Base-by-base conservation (phyloP, 2,329 filamentous ascomycete species). In the Pyricularia sp. region DNA sequence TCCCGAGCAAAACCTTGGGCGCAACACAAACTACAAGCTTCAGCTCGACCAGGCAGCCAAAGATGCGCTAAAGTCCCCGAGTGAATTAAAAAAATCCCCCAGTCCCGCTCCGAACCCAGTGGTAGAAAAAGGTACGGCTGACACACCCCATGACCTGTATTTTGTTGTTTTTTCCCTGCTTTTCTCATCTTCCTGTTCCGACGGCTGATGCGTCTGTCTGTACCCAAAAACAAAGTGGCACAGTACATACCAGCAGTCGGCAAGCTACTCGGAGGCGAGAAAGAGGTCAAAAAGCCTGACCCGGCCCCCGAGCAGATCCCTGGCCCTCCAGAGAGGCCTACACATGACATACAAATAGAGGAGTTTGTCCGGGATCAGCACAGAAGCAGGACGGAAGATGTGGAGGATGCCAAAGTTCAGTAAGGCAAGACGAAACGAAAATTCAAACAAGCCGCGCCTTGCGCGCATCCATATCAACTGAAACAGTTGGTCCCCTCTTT, bases 331-430 rank as follows among this genome's bases (percentile, higher is more conserved):
- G 72, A 80, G 12, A 77, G 83, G 17, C 83, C 83, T 0, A 71
- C 77, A 26, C 79, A 86, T 68, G 84, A 85, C 71, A 68, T 73
- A 5, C 79, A 83, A 72, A 85, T 86, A 66, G 83, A 84, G 70
- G 81, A 84, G 31, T 86, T 86, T 70, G 76, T 86, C 36, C 78
- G 82, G 66, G 83, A 85, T 66, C 84, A 86, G 75, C 83, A 86
- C 72, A 75, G 79, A 58, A 86, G 83, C 74, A 81, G 79, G 70
- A 77, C 64, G n/a, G 42, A 23, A 17, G 67, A 65, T 26, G 26
- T 67, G 59, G 33, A 69, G 64, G n/a, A 65, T 20, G 26, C 26
- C 14, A 30, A 66, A 58, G 25, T 63, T 20, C 26, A 69, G 17
- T 23, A 11, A 61, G 7, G 36, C 63, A 20, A 59, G 12, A 28